Base-by-base conservation (phyloP, 2,329 filamentous ascomycete genomes). In the Cladophialophora chaetospira region DNA sequence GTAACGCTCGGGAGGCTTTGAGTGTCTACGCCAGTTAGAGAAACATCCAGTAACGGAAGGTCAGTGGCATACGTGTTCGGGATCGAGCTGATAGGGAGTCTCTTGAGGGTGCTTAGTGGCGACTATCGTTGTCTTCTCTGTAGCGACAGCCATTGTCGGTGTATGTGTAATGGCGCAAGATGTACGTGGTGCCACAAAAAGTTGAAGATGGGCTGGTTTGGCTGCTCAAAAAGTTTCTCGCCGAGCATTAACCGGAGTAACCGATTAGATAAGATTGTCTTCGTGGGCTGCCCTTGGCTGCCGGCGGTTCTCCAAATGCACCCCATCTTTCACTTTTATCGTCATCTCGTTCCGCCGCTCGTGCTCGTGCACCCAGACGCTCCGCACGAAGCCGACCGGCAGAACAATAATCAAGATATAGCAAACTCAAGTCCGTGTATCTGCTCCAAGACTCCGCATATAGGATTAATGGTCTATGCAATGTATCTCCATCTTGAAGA, bases 1-100 rank as follows among this genome's bases (percentile, higher is more conserved):
- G 71, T 48, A 87, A 77, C 23, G 83, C 83, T 57, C 77, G 79
- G 35, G 82, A 82, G 60, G 84, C 84, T 73, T 79, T 80, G 60
- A 81, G 71, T 50, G 83, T 82, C 75, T 87, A 67, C 40, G 17
- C 5, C 40, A 10, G 21, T 53, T 36, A 44, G 50, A 35, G 17
- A 45, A n/a, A 29, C 29, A 26, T 23, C 44, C 35, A 5, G 17
- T 5, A 6, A 53, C 23, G 1, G 29, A 33, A n/a, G 21, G n/a
- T n/a, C 17, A 10, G n/a, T 52, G 13, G 35, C 44, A 47, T 66
- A 79, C 77, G 71, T 79, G 77, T 40, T 69, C 71, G 56, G 73
- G 71, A 35, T 78, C 74, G 10, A 80, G 69, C 62, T 79, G 75
- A 55, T 80, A 79, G 5, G 77, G 77, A 35, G 64, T 60, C 6